Conservation (phyloP, 108 stramenopile genomes). For the Aurantiochytrium sp. region DNA sequence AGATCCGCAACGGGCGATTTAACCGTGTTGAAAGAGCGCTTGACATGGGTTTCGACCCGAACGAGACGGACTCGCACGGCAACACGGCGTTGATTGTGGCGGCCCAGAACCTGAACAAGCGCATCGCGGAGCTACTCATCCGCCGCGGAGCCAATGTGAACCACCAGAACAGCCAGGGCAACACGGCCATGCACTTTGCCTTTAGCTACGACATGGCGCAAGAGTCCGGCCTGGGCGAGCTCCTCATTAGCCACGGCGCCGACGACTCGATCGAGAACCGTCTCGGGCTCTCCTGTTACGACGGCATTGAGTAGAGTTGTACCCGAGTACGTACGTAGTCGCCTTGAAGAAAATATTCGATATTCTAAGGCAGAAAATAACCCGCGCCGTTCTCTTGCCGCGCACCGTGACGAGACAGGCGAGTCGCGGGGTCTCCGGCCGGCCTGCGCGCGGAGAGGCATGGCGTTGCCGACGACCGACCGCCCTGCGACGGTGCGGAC, state of each 20-base stretch:
- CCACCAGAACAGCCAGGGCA: conserved; percentile 47
- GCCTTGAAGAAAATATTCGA: not conserved
- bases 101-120: conserved; percentile 39
- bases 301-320: not conserved
- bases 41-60: conserved; percentile 48
- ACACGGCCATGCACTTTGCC: conserved; percentile 59
- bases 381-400: too few species aligned
- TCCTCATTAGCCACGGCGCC: conserved; percentile 59
- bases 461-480: too few species aligned
- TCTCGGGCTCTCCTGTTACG: not conserved
- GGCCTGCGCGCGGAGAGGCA: too few species aligned
- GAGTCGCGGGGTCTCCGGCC: too few species aligned
- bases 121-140: conserved; percentile 47
- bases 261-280: conserved; percentile 58
- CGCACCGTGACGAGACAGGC: too few species aligned
- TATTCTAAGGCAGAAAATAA: too few species aligned
- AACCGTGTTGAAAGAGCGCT: conserved; percentile 53
- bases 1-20: conserved; percentile 58
- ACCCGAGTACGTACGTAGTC: not conserved
- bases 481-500: too few species aligned
- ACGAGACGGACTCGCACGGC: conserved; percentile 32
- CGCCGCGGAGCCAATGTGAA: conserved; percentile 54
- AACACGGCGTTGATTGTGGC: conserved; percentile 44
- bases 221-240: conserved; percentile 55
- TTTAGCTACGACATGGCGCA: conserved; percentile 51